These are phyloP conservation scores for Penicillium palitans DNA, from an alignment of 2,329 filamentous ascomycete genomes.

Conservation along the genomic window DNA sequence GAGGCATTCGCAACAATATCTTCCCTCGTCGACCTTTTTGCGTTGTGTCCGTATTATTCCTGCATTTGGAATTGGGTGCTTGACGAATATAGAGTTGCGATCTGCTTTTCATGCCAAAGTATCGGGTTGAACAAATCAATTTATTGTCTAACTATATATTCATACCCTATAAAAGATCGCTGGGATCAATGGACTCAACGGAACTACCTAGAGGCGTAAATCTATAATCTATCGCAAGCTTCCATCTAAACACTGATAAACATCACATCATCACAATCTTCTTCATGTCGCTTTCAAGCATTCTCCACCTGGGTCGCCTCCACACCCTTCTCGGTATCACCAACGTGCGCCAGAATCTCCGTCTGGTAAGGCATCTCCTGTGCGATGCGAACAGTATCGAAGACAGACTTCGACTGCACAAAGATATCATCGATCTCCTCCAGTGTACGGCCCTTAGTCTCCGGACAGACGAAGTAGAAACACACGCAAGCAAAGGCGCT, in stretches of 20 bases:
- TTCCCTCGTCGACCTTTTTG: slow-evolving; percentile 65
- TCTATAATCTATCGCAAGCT: background rate
- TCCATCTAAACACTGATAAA: background rate
- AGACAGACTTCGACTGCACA: slow-evolving; percentile 30
- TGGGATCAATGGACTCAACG: background rate
- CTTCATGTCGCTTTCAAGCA: background rate
- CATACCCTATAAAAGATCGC: background rate
- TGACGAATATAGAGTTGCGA: slow-evolving; percentile 63
- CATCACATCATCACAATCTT: background rate
- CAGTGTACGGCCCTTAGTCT: slow-evolving; percentile 39
- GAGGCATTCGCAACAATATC: slow-evolving; percentile 65
- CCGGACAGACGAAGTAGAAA: slow-evolving; percentile 42
- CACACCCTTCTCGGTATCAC: slow-evolving; percentile 9
- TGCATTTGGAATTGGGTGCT: slow-evolving; percentile 81
- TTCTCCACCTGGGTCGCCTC: slow-evolving; percentile 9
- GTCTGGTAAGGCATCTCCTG: slow-evolving; percentile 22
- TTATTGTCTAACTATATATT: background rate
- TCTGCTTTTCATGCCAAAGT: slow-evolving; percentile 23
- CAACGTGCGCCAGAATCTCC: slow-evolving; percentile 15
- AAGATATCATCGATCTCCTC: slow-evolving; percentile 44
- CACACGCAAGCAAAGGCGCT: slow-evolving; percentile 31
- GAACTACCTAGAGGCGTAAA: background rate
- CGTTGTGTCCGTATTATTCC: slow-evolving; percentile 79
- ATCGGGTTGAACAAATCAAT: background rate
- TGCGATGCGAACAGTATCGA: slow-evolving; percentile 27